Percentiles rank a stretch among this genome's conserved stretches.
Conservation (phyloP, 2,329 filamentous ascomycete species). For the Trichoderma sp. region DNA sequence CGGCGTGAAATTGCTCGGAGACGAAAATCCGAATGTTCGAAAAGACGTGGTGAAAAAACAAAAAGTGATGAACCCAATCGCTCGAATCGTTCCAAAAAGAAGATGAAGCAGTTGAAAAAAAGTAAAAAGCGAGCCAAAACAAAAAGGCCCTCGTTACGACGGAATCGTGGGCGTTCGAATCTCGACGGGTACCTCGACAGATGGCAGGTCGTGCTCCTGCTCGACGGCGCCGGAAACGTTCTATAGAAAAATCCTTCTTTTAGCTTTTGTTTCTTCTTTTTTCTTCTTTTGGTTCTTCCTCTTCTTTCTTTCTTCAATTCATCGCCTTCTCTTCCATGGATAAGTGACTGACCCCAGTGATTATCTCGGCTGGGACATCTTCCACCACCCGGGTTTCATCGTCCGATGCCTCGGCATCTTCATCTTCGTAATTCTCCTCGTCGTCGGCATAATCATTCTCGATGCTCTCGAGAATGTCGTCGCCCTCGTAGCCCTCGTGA, state of each 20-base stretch:
- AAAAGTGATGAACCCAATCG: background rate
- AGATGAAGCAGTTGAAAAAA: too few relatives aligned
- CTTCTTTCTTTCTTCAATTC: constrained; percentile 19
- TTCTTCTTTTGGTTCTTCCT: background rate
- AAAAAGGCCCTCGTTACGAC: background rate
- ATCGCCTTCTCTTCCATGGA: constrained; percentile 42
- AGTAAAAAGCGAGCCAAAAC: background rate
- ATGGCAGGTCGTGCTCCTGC: constrained; percentile 15
- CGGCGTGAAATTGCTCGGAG: background rate
- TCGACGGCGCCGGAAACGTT: constrained; percentile 17
- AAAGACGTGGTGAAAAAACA: background rate
- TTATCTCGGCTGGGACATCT: constrained; percentile 55
- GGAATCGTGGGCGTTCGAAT: constrained; percentile 25
- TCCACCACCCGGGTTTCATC: constrained; percentile 32
- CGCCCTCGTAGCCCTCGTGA: constrained; percentile 46
- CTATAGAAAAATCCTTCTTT: constrained; percentile 24
- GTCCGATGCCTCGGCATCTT: constrained; percentile 22
- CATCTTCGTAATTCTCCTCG: constrained; percentile 29
- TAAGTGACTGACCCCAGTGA: constrained; percentile 57
- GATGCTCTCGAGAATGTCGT: constrained; percentile 29
- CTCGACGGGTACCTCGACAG: constrained; percentile 28
- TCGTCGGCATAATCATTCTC: constrained; percentile 37
- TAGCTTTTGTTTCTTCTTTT: constrained; percentile 28
- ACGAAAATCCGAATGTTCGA: background rate
- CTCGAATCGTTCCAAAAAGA: too few relatives aligned